phyloP scores from a whole-genome alignment of 768 basidiomycete genomes.

The Ramaria rubella region DNA sequence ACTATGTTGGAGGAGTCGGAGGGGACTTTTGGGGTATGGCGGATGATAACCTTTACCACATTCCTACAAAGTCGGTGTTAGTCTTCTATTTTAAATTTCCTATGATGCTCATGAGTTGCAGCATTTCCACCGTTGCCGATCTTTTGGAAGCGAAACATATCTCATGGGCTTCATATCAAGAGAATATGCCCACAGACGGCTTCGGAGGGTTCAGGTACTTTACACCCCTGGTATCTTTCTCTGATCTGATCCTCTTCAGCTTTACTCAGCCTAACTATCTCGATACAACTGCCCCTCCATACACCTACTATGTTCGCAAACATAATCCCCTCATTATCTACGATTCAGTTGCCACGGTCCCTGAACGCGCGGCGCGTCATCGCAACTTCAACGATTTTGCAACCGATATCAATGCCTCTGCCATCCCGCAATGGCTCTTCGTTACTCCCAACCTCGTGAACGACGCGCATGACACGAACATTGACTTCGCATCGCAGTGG shows the following conservation, averaged over 20 bases:
- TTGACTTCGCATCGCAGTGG: conserved; percentile 43
- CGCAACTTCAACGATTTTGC: conserved; percentile 62
- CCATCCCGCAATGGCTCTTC: conserved; percentile 54
- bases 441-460: conserved; percentile 59
- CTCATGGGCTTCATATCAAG: conserved; percentile 58
- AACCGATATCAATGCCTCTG: conserved; percentile 42
- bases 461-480: conserved; percentile 55
- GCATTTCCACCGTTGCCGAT: conserved; percentile 53
- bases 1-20: conserved; percentile 41
- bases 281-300: conserved; percentile 26
- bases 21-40: conserved; percentile 50
- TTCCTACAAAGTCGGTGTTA: conserved; percentile 17
- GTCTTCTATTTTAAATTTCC: conserved; percentile 3
- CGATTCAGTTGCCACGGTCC: conserved; percentile 41
- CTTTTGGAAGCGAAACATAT: conserved; percentile 50
- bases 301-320: conserved; percentile 51
- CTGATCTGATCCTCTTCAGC: conserved; percentile 20
- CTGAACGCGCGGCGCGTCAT: conserved; percentile 36
- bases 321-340: conserved; percentile 48
- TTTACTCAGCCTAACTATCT: conserved; percentile 33
- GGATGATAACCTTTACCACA: conserved; percentile 33
- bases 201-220: conserved; percentile 35
- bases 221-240: not conserved
- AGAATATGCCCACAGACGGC: conserved; percentile 48
- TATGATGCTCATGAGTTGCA: conserved; percentile 32